Conservation (phyloP, 257 asterid species). For the Nicotiana tabacum region DNA sequence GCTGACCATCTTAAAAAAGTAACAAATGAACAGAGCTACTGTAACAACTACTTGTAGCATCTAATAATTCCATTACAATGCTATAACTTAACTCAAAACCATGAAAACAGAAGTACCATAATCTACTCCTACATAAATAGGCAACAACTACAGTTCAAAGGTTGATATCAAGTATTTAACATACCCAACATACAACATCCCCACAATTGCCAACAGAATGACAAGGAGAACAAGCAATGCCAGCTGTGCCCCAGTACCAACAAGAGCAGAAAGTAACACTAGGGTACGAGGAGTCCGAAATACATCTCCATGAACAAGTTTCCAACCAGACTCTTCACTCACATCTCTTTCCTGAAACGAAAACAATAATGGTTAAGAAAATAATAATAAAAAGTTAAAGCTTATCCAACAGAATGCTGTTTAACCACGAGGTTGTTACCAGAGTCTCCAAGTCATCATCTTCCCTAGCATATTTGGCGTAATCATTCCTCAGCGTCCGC, state of each 20-base stretch:
- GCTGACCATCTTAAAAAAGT: not conserved
- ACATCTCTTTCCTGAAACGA: constrained; percentile 52
- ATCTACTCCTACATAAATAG: constrained; percentile 2
- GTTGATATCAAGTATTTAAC: constrained; percentile 9
- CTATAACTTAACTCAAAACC: not conserved
- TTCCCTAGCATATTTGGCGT: constrained; percentile 97
- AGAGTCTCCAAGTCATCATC: constrained; percentile 95
- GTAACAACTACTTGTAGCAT: not conserved
- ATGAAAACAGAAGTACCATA: not conserved
- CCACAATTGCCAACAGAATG: constrained; percentile 48
- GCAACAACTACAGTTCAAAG: not conserved
- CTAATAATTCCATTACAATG: not conserved
- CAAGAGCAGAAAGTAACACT: constrained; percentile 51
- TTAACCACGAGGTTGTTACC: constrained; percentile 40
- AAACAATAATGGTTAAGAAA: constrained; percentile 8
- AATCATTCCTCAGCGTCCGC: constrained; percentile 96
- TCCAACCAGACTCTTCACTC: constrained; percentile 69
- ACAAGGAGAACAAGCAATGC: constrained; percentile 57
- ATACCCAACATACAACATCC: constrained; percentile 64
- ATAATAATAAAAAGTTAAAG: not conserved
- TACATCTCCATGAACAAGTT: constrained; percentile 65
- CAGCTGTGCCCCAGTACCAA: constrained; percentile 60
- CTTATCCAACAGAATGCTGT: not conserved
- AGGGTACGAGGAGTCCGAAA: constrained; percentile 44
- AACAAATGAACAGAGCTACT: constrained; percentile 7